Conservation (phyloP, 495 filamentous ascomycete genomes). For the Penicillium bialowiezense region DNA sequence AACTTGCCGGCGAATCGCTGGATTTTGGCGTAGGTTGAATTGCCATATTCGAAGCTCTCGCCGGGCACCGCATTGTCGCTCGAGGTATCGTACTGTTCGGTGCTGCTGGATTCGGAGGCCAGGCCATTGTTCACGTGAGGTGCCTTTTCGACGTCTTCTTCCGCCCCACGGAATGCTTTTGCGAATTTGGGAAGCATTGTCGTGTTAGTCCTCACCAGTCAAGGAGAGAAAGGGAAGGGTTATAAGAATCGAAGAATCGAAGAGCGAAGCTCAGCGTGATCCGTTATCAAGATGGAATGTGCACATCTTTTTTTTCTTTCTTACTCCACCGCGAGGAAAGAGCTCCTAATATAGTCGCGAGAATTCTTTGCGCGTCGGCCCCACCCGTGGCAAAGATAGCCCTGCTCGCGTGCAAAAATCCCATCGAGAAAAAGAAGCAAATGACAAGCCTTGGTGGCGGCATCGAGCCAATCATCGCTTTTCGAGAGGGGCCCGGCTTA, state of each 20-base stretch:
- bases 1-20: slow-evolving; percentile 68
- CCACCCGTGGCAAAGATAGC: slow-evolving; percentile 18
- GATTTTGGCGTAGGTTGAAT: slow-evolving; percentile 60
- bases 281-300: slow-evolving; percentile 14
- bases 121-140: slow-evolving; percentile 32
- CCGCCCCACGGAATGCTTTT: slow-evolving; percentile 24
- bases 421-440: slow-evolving; percentile 17
- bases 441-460: slow-evolving; percentile 16
- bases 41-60: slow-evolving; percentile 60
- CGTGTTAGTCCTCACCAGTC: slow-evolving; percentile 2
- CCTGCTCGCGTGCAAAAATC: slow-evolving; percentile 20
- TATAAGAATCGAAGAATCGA: slow-evolving; percentile 3
- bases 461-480: not conserved
- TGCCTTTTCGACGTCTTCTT: slow-evolving; percentile 40
- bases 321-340: slow-evolving; percentile 14
- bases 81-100: slow-evolving; percentile 35
- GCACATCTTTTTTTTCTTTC: slow-evolving; percentile 28
- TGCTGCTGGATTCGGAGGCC: slow-evolving; percentile 26
- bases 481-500: slow-evolving; percentile 12
- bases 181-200: slow-evolving; percentile 17
- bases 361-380: slow-evolving; percentile 20
- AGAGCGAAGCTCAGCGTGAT: slow-evolving; percentile 23
- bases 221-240: slow-evolving; percentile 4
- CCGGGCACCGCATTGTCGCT: slow-evolving; percentile 55
- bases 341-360: slow-evolving; percentile 23